Percentiles rank a stretch among this genome's conserved stretches.
Evolutionary conservation across 2,329 filamentous ascomycete genomes (phyloP).

Genomic region (Fusarium buharicum): DNA sequence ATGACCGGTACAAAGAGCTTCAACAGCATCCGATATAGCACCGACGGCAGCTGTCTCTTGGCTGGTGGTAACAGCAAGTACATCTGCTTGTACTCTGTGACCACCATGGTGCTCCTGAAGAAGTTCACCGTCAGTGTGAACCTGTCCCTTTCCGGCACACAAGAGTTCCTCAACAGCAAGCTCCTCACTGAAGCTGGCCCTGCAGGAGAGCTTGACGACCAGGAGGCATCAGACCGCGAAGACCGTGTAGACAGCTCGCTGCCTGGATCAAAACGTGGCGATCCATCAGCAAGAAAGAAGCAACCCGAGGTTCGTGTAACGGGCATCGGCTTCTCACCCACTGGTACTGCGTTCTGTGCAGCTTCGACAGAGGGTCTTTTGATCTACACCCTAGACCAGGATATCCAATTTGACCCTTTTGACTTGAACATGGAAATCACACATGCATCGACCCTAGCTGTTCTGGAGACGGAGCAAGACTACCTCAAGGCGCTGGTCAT

Average conservation of each 20-base stretch:
- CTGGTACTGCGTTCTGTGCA: slow-evolving; percentile 90
- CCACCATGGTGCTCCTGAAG: slow-evolving; percentile 88
- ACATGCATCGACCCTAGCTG: slow-evolving; percentile 80
- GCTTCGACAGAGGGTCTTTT: slow-evolving; percentile 94
- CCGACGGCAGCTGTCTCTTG: slow-evolving; percentile 89
- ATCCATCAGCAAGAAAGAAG: slow-evolving; percentile 80
- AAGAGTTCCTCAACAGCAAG: slow-evolving; percentile 95
- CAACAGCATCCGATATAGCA: slow-evolving; percentile 87
- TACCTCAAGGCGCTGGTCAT: slow-evolving; percentile 94
- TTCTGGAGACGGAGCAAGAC: slow-evolving; percentile 74
- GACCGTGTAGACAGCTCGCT: slow-evolving; percentile 81
- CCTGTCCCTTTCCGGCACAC: slow-evolving; percentile 92
- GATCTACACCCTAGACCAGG: slow-evolving; percentile 89
- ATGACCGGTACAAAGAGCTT: slow-evolving; percentile 91
- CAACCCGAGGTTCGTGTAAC: slow-evolving; percentile 86
- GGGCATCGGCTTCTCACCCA: slow-evolving; percentile 86
- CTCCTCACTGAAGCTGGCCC: slow-evolving; percentile 91
- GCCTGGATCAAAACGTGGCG: slow-evolving; percentile 86
- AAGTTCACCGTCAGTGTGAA: slow-evolving; percentile 97
- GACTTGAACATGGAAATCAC: slow-evolving; percentile 96
- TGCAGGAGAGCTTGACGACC: slow-evolving; percentile 83
- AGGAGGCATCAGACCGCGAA: slow-evolving; percentile 89
- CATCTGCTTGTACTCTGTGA: slow-evolving; percentile 96
- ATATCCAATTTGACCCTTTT: slow-evolving; percentile 91
- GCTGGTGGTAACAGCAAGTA: slow-evolving; percentile 98